These are phyloP conservation scores for Thelonectria rubi DNA, from an alignment of 2,329 filamentous ascomycete genomes.

Conservation along the genomic window DNA sequence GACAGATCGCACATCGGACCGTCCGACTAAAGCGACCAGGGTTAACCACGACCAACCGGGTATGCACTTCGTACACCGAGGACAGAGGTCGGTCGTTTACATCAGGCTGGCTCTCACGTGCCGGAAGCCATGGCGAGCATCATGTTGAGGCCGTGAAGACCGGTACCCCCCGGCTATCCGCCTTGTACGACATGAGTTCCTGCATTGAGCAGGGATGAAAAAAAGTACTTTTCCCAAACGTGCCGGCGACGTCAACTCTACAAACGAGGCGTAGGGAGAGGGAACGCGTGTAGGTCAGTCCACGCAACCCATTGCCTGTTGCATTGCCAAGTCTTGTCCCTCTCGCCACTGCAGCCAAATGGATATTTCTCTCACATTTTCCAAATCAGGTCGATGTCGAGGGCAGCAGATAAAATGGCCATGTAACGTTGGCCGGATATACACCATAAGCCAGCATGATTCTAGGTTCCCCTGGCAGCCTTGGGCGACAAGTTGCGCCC, in stretches of 20 bases:
- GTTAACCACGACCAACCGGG: conserved; percentile 13
- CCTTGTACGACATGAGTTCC: conserved; percentile 3
- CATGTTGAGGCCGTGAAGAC: conserved; percentile 10
- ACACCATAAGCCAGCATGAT: background rate
- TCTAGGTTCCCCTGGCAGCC: conserved; percentile 13
- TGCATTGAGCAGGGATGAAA: background rate
- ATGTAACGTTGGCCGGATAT: conserved; percentile 22
- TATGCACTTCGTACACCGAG: conserved; percentile 18
- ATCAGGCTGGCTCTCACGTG: conserved; percentile 20
- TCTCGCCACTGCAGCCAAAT: background rate
- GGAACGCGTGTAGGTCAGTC: conserved; percentile 18
- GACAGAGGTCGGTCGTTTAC: conserved; percentile 19
- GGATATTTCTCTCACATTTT: conserved; percentile 8
- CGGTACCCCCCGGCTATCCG: conserved; percentile 8
- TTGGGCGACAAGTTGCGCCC: conserved; percentile 15
- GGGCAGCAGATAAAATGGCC: conserved; percentile 27
- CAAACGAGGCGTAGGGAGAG: background rate
- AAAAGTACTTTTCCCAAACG: background rate
- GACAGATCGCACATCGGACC: conserved; percentile 30
- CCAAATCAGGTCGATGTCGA: conserved; percentile 13
- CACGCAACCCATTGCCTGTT: background rate
- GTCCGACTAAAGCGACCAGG: conserved; percentile 22
- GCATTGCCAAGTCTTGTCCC: conserved; percentile 15
- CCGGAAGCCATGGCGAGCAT: background rate
- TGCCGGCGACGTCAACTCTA: background rate